phyloP scores from a whole-genome alignment of 768 basidiomycete species.

The Serendipita sp. region DNA sequence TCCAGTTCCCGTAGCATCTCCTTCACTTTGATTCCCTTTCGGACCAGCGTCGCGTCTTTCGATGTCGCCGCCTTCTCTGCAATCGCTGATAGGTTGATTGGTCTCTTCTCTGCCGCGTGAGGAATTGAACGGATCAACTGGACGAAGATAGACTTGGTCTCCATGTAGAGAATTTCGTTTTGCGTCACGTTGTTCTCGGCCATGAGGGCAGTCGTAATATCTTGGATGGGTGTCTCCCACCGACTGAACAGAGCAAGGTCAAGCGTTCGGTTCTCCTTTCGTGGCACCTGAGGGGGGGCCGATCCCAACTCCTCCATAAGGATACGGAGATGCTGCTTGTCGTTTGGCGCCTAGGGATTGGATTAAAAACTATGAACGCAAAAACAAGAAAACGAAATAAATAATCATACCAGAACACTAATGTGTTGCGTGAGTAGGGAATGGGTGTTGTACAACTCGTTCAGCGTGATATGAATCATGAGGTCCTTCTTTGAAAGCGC shows the following conservation, averaged over 20 bases:
- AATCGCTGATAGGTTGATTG: slow-evolving; percentile 74
- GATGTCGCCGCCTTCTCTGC: slow-evolving; percentile 95
- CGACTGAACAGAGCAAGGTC: slow-evolving; percentile 88
- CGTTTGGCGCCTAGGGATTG: slow-evolving; percentile 68
- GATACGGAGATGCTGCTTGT: slow-evolving; percentile 94
- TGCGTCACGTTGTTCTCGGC: slow-evolving; percentile 79
- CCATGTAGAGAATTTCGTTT: slow-evolving; percentile 99
- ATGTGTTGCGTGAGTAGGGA: slow-evolving; percentile 89
- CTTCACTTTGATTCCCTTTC: slow-evolving; percentile 98
- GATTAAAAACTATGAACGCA: not conserved
- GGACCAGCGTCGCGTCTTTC: slow-evolving; percentile 88
- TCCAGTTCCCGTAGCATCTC: slow-evolving; percentile 97
- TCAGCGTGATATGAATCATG: slow-evolving; percentile 94
- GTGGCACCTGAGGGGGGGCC: slow-evolving; percentile 87
- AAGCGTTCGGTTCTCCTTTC: slow-evolving; percentile 92
- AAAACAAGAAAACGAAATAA: not conserved
- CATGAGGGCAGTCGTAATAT: slow-evolving; percentile 91
- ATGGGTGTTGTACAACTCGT: slow-evolving; percentile 98
- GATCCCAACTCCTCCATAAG: slow-evolving; percentile 90
- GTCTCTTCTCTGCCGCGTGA: slow-evolving; percentile 63
- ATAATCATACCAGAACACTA: slow-evolving; percentile 64
- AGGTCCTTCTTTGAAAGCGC: slow-evolving; percentile 98
- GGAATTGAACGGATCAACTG: slow-evolving; percentile 94
- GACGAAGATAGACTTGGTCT: slow-evolving; percentile 98
- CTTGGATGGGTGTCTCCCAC: slow-evolving; percentile 98